Conservation (phyloP, 176 grass and related monocot genomes). For the Cenchrus fungigraminus region DNA sequence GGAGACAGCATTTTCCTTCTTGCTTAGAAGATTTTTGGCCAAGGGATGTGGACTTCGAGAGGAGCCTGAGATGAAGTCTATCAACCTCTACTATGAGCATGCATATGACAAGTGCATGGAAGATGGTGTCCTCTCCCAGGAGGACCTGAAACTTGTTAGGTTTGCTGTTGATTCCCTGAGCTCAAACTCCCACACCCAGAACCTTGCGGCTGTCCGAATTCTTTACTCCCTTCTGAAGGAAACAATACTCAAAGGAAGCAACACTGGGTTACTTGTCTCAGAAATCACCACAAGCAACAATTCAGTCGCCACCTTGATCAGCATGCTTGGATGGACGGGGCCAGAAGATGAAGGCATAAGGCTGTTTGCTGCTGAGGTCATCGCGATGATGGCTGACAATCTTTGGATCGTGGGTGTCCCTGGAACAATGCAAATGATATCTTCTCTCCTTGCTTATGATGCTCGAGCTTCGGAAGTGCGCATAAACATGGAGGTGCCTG, state of each 20-base stretch:
- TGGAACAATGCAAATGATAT: neutral
- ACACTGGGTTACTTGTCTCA: neutral
- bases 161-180: neutral
- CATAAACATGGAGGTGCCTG: neutral
- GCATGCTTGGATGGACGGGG: neutral
- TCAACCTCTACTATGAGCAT: slow-evolving; percentile 20
- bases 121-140: neutral
- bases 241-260: no score
- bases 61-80: neutral
- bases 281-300: neutral
- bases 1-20: no score
- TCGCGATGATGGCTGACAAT: neutral
- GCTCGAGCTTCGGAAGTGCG: neutral
- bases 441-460: neutral
- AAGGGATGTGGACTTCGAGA: no score
- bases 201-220: neutral
- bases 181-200: neutral
- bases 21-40: no score
- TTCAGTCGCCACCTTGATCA: neutral
- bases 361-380: neutral
- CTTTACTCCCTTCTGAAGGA: neutral
- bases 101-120: slow-evolving; percentile 1
- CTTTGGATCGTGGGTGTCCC: neutral
- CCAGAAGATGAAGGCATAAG: neutral
- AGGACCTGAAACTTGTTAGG: neutral